A percentile compares a stretch with the other conserved stretches of the same genome.
phyloP scores from a whole-genome alignment of 495 filamentous ascomycete species.

The Saxophila tyrrhenica region DNA sequence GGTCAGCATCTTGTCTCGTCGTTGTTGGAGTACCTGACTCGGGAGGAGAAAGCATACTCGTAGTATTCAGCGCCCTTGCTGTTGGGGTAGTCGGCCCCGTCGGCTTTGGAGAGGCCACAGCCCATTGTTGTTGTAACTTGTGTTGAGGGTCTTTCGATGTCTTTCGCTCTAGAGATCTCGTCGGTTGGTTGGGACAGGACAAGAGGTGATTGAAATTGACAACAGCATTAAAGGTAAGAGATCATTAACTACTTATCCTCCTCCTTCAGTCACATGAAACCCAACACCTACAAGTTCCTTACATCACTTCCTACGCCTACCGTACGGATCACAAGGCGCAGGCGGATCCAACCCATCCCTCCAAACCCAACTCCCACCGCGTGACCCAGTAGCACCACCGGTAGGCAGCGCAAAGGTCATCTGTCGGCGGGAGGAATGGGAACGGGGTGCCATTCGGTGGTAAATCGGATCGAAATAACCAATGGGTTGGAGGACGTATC shows the following conservation, averaged over 20 bases:
- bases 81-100: not conserved
- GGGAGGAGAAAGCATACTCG: not conserved
- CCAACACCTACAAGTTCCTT: too few species aligned
- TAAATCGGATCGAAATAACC: not conserved
- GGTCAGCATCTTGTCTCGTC: not conserved
- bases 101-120: not conserved
- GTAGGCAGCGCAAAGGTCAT: not conserved
- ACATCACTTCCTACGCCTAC: too few species aligned
- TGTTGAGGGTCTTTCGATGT: too few species aligned
- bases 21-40: too few species aligned
- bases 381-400: not conserved
- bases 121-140: not conserved
- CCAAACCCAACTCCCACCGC: not conserved
- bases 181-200: too few species aligned
- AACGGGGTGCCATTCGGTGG: not conserved
- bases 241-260: too few species aligned
- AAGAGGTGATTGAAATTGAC: too few species aligned
- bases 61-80: not conserved
- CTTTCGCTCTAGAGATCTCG: not conserved
- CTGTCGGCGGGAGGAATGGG: not conserved
- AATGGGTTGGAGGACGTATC: not conserved
- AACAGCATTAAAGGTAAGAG: not conserved
- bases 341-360: not conserved
- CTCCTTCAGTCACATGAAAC: too few species aligned
- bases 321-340: not conserved